Evolutionary conservation across 148 eudicot genomes (phyloP), one percentile per base, ranked within the genome.

Genomic region (Silene latifolia): DNA sequence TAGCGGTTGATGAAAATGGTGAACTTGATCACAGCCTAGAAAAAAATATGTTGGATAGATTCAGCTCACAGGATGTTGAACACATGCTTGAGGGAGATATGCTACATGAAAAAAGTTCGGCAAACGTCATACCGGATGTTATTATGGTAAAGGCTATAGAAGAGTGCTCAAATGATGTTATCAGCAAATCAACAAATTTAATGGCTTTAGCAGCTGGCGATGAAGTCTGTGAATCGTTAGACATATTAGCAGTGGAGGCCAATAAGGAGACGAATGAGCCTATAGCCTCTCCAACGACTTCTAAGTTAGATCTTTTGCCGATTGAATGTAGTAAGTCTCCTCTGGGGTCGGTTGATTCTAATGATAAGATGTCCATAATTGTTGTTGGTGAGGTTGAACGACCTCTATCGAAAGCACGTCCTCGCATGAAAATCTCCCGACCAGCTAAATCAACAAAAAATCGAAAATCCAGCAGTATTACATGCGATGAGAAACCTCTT

Each of bases 1-100:
- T 89, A 46, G 86, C 81, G 82, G 74, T 86, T 64, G 70, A 78
- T 80, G 90, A 88, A 67, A 81, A 90, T 77, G 89, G 83, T 67
- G 83, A 83, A 73, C 76, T 82, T 71, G 87, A 81, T 65, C 79
- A 78, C 39, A 76, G 80, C n/a, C 61, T 82, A 74, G 80, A 76
- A 66, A 67, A 69, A 69, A 24, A 75, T 59, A 73, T 79, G 54
- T 72, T 80, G 61, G 75, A 80, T 79, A 65, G 53, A n/a, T 76
- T 80, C 71, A 78, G 69, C 78, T 74, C 75, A 47, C 42, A 54
- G 53, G 78, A 78, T 78, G 78, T 53, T 72, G 60, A 51, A 63
- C 84, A 74, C 54, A 60, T 56, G 74, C 75, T 61, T 62, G 57
- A 61, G 80, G 76, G 67, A 20, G 82, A 76, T 76, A 48, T 32